Percentiles rank a stretch among this genome's conserved stretches.
phyloP scores from a whole-genome alignment of 2,329 filamentous ascomycete genomes.

The Pseudogymnoascus sp. region DNA sequence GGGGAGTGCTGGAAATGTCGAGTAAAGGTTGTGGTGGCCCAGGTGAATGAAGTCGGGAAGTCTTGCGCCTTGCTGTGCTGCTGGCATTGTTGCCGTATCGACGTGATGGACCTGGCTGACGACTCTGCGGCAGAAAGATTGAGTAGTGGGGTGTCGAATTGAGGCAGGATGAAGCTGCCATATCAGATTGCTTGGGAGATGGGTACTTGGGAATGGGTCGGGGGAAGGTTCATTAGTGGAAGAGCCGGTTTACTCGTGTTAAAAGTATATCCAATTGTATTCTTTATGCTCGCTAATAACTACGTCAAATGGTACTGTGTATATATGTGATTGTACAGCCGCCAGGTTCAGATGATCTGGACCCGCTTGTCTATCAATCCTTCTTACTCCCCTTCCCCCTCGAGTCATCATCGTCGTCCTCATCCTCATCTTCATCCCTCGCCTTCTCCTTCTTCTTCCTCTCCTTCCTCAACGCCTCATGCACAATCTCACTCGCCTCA shows the following conservation, averaged over 20 bases:
- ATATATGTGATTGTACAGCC: not conserved
- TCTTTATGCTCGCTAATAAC: constrained; percentile 5
- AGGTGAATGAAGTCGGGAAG: not conserved
- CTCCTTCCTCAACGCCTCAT: constrained; percentile 48
- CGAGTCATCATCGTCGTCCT: constrained; percentile 19
- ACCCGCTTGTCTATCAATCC: constrained; percentile 6
- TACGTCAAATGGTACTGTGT: not conserved
- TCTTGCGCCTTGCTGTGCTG: not conserved
- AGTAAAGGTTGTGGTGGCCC: not conserved
- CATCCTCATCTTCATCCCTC: constrained; percentile 31
- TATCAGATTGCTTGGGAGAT: not conserved
- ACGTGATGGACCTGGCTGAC: not conserved
- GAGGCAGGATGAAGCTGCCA: not conserved
- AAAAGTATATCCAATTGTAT: constrained; percentile 6
- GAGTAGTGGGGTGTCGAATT: not conserved
- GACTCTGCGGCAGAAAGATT: not conserved
- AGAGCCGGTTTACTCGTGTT: not conserved
- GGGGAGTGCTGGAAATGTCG: constrained; percentile 6
- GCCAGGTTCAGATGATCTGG: not conserved
- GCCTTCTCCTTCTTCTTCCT: constrained; percentile 30
- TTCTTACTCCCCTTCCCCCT: constrained; percentile 14
- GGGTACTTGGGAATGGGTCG: not conserved
- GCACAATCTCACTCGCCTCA: constrained; percentile 59
- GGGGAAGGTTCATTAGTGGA: not conserved
- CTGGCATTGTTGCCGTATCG: constrained; percentile 1